phyloP scores from a whole-genome alignment of 129 eudicot species.

The Artemisia argyi region DNA sequence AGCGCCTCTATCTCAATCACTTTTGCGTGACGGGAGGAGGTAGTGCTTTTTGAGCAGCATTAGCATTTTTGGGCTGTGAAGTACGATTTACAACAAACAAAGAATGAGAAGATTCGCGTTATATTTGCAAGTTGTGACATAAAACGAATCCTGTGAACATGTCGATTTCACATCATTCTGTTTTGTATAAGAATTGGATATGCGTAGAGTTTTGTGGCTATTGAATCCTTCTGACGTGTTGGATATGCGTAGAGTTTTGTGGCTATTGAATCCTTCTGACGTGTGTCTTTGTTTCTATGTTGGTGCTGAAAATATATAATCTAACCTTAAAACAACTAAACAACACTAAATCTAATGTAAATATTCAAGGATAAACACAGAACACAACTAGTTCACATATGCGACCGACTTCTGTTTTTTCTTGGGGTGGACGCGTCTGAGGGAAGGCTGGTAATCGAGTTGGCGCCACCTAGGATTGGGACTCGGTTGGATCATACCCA shows the following conservation, averaged over 20 bases:
- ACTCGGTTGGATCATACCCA: too few relatives aligned
- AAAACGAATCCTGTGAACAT: slow-evolving; percentile 11
- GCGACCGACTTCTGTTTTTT: too few relatives aligned
- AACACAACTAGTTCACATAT: too few relatives aligned
- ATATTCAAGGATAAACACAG: too few relatives aligned
- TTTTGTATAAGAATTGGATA: slow-evolving; percentile 18
- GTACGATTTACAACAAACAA: background rate
- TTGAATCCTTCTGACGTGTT: too few relatives aligned
- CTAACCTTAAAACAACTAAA: too few relatives aligned
- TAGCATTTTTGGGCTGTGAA: background rate
- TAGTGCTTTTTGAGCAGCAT: background rate
- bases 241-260: slow-evolving; percentile 14
- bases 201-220: too few relatives aligned
- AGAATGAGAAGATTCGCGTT: slow-evolving; percentile 12
- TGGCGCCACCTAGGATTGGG: too few relatives aligned
- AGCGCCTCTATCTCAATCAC: slow-evolving; percentile 36
- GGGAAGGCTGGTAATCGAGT: too few relatives aligned
- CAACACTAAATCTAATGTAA: too few relatives aligned
- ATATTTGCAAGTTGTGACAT: slow-evolving; percentile 14
- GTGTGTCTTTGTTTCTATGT: slow-evolving; percentile 10
- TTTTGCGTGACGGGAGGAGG: slow-evolving; percentile 32
- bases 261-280: background rate
- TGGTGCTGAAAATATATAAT: too few relatives aligned
- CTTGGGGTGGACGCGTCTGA: too few relatives aligned
- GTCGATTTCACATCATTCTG: slow-evolving; percentile 1